A percentile compares a stretch with the other conserved stretches of the same genome.
These are phyloP conservation scores for Astrothelium macrocarpum DNA, from an alignment of 495 filamentous ascomycete genomes.

Conservation along the genomic window DNA sequence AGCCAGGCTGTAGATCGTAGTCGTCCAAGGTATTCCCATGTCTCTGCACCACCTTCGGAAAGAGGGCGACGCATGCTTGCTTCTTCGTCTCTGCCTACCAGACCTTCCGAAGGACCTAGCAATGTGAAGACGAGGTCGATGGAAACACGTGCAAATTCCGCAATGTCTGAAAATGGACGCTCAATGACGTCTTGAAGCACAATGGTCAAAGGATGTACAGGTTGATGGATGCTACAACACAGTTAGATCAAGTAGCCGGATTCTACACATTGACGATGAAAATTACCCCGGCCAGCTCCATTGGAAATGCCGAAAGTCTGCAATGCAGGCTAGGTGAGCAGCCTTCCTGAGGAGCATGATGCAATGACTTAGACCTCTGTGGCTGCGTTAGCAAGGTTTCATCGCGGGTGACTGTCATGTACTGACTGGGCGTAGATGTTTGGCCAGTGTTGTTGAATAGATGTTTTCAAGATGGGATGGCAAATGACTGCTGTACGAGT, in stretches of 20 bases:
- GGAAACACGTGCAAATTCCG: not conserved
- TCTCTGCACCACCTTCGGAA: slow-evolving; percentile 11
- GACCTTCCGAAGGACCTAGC: slow-evolving; percentile 1
- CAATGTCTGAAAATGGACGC: not conserved
- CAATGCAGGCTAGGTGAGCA: slow-evolving; percentile 8
- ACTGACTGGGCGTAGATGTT: slow-evolving; percentile 8
- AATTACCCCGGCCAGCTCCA: slow-evolving; percentile 14
- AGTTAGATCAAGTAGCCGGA: not conserved
- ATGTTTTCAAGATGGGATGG: slow-evolving; percentile 7
- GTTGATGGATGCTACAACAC: slow-evolving; percentile 8
- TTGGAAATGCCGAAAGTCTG: slow-evolving; percentile 9
- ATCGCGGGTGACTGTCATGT: not conserved
- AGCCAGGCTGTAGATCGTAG: slow-evolving; percentile 13
- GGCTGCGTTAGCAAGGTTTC: not conserved
- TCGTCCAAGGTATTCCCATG: slow-evolving; percentile 11
- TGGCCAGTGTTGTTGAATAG: slow-evolving; percentile 6
- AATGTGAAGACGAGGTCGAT: slow-evolving; percentile 13
- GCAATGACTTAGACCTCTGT: slow-evolving; percentile 11
- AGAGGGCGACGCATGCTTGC: slow-evolving; percentile 9
- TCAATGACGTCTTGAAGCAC: slow-evolving; percentile 12
- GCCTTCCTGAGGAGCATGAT: slow-evolving; percentile 6
- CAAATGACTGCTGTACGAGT: slow-evolving; percentile 9
- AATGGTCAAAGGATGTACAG: slow-evolving; percentile 11
- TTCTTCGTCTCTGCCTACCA: slow-evolving; percentile 6
- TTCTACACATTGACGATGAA: not conserved